These are phyloP conservation scores for Neopestalotiopsis clavispora DNA, from an alignment of 2,329 filamentous ascomycete species.

Conservation along the genomic window DNA sequence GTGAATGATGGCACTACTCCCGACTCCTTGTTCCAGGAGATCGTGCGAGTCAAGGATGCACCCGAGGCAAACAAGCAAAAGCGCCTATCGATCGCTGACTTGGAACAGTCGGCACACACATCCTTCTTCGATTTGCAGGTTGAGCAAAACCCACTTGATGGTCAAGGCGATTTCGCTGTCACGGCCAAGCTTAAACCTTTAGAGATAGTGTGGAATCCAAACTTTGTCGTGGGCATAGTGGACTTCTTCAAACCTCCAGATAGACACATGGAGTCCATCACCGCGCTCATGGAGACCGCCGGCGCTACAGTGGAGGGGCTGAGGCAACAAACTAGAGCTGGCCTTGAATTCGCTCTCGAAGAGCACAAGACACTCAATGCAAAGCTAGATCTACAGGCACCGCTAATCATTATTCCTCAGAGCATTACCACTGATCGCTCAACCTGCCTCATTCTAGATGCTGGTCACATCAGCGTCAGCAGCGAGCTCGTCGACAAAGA, in stretches of 20 bases:
- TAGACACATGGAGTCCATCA: constrained; percentile 97
- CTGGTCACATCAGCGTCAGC: constrained; percentile 91
- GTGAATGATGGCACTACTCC: constrained; percentile 96
- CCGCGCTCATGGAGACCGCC: constrained; percentile 91
- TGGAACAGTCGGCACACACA: constrained; percentile 61
- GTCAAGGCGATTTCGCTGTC: constrained; percentile 87
- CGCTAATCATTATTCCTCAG: constrained; percentile 94
- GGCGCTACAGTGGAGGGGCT: constrained; percentile 95
- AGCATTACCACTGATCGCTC: constrained; percentile 82
- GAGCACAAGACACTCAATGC: constrained; percentile 99
- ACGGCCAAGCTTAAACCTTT: constrained; percentile 92
- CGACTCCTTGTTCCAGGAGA: constrained; percentile 89
- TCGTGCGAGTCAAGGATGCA: constrained; percentile 92
- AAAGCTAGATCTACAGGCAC: constrained; percentile 92
- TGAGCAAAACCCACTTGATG: constrained; percentile 94
- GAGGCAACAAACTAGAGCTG: constrained; percentile 92
- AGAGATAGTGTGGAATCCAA: constrained; percentile 97
- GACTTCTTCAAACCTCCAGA: constrained; percentile 97
- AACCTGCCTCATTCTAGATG: constrained; percentile 91
- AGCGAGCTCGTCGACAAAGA: constrained; percentile 92
- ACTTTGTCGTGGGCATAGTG: constrained; percentile 86
- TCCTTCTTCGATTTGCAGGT: constrained; percentile 92
- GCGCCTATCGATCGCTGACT: constrained; percentile 57
- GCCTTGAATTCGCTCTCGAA: constrained; percentile 92
- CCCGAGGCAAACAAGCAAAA: constrained; percentile 54